Conservation (phyloP, 2,329 filamentous ascomycete genomes). For the Stagonosporopsis vannaccii region DNA sequence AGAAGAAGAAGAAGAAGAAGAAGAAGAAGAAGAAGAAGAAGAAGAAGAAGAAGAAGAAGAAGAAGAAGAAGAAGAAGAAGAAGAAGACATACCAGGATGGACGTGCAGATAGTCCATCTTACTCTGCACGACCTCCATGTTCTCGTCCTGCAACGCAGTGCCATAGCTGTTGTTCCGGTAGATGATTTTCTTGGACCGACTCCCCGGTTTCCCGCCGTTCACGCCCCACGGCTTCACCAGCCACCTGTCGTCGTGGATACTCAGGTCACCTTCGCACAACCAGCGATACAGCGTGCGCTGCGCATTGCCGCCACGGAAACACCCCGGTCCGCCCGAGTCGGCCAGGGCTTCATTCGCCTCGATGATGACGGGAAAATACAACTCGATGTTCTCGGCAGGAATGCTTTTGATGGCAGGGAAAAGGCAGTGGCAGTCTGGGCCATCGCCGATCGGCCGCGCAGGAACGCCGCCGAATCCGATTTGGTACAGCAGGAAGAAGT, state of each 20-base stretch:
- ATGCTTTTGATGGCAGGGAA: conserved; percentile 61
- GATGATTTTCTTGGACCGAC: conserved; percentile 53
- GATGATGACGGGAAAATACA: conserved; percentile 58
- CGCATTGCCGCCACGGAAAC: conserved; percentile 58
- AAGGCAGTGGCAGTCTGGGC: conserved; percentile 59
- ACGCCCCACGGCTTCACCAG: conserved; percentile 60
- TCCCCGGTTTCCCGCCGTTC: conserved; percentile 56
- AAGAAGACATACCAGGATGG: conserved; percentile 40
- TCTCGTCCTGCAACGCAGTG: conserved; percentile 43
- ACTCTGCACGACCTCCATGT: conserved; percentile 50
- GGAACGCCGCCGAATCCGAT: conserved; percentile 61
- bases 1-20: too few species aligned
- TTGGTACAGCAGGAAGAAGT: conserved; percentile 60
- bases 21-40: too few species aligned
- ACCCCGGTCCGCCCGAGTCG: conserved; percentile 59
- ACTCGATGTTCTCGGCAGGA: conserved; percentile 58
- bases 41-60: too few species aligned
- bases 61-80: neutral
- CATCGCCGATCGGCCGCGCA: conserved; percentile 57
- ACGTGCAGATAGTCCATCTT: conserved; percentile 60
- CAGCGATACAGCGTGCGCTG: conserved; percentile 59
- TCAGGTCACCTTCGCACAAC: conserved; percentile 56
- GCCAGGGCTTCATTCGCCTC: conserved; percentile 58
- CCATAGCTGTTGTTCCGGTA: conserved; percentile 52
- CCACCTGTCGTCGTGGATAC: conserved; percentile 59